Evolutionary conservation across 345 rosid genomes (phyloP).

Genomic region (Draba incana): DNA sequence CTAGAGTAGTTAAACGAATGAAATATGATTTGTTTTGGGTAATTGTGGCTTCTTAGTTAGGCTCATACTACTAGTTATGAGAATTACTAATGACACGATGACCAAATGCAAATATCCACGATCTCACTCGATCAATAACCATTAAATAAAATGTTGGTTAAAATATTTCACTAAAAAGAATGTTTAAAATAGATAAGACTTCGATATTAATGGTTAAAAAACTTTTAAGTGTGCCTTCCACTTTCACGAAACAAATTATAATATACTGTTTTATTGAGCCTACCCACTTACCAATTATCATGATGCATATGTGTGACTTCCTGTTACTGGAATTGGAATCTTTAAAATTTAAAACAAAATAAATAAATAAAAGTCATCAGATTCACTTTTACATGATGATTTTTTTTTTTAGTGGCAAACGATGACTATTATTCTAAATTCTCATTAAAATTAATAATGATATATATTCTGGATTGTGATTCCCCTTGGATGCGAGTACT

Average conservation of each 20-base stretch:
- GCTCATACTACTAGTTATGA: too few species aligned
- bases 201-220: neutral
- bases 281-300: conserved; percentile 15
- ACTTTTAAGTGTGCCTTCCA: conserved; percentile 18
- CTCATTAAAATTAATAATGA: too few species aligned
- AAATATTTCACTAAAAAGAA: neutral
- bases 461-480: too few species aligned
- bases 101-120: neutral
- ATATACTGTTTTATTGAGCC: conserved; percentile 2
- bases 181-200: neutral
- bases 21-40: too few species aligned
- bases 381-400: conserved; percentile 30
- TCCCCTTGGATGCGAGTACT: too few species aligned
- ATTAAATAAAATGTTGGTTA: neutral
- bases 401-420: too few species aligned
- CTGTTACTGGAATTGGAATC: conserved; percentile 33
- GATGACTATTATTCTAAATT: too few species aligned
- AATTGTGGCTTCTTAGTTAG: too few species aligned
- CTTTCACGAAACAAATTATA: conserved; percentile 1
- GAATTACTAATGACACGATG: too few species aligned
- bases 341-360: neutral
- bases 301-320: conserved; percentile 17
- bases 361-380: neutral
- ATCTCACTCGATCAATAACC: neutral
- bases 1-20: too few species aligned